Percentiles rank a stretch among this genome's conserved stretches.
Evolutionary conservation across 164 flowering plant genomes (phyloP).

Genomic region (Tinospora cordifolia): DNA sequence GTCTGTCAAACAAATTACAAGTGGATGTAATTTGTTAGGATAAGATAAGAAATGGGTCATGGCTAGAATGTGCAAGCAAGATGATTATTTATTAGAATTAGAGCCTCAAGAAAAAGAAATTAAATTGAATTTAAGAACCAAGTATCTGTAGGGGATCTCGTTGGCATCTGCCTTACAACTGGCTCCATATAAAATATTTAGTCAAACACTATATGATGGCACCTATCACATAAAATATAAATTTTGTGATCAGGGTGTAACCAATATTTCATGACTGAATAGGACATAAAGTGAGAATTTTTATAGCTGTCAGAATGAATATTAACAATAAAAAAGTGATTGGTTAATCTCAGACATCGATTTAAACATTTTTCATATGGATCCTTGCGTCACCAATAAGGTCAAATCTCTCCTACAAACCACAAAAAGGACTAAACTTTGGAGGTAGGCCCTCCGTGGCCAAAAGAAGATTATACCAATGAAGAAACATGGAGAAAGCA

Average conservation of each 20-base stretch:
- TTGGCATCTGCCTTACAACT: background rate
- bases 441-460: background rate
- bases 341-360: too few species aligned
- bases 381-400: too few species aligned
- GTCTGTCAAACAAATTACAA: too few species aligned
- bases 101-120: background rate
- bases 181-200: background rate
- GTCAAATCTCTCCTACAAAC: too few species aligned
- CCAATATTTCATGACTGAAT: background rate
- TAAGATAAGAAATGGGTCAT: background rate
- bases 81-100: background rate
- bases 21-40: background rate
- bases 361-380: too few species aligned
- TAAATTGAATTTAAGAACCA: background rate
- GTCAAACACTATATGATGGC: background rate
- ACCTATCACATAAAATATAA: background rate
- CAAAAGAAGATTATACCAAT: background rate
- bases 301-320: too few species aligned
- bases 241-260: background rate
- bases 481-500: background rate
- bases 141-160: background rate
- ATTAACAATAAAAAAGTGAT: background rate
- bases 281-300: background rate
- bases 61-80: background rate
- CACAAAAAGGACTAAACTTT: too few species aligned